A percentile compares a stretch with the other conserved stretches of the same genome.
phyloP scores from a whole-genome alignment of 768 basidiomycete genomes.

The Mycena epipterygia region DNA sequence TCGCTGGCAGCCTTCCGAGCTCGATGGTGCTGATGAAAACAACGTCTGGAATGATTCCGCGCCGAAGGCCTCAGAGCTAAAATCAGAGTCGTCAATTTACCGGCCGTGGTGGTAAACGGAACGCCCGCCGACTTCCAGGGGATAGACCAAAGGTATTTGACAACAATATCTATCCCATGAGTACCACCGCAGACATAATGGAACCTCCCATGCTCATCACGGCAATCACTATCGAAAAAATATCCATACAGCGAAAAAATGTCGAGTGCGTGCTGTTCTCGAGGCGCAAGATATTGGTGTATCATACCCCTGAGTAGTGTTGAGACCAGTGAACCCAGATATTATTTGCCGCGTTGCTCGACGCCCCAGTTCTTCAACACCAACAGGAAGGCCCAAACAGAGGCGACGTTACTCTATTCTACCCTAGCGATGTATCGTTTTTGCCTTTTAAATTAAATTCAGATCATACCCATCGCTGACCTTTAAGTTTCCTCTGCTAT shows the following conservation, averaged over 20 bases:
- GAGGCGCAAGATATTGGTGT: background rate
- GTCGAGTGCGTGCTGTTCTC: background rate
- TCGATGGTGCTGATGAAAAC: background rate
- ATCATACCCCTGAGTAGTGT: no score
- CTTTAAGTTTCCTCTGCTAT: no score
- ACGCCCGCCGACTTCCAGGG: background rate
- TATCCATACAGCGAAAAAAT: slow-evolving; percentile 1
- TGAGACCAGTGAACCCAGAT: no score
- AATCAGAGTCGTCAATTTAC: background rate
- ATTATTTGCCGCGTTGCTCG: no score
- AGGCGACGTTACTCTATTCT: no score
- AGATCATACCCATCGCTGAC: no score
- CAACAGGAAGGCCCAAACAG: no score
- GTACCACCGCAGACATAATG: background rate
- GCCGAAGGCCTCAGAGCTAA: background rate
- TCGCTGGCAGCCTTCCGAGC: background rate
- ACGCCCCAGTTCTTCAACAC: no score
- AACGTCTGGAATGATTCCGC: no score
- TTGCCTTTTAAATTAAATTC: no score
- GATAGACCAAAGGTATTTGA: background rate
- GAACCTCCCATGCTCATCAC: background rate
- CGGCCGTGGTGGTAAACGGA: background rate
- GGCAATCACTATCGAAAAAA: slow-evolving; percentile 5
- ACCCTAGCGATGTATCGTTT: no score
- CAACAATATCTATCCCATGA: slow-evolving; percentile 10